A percentile compares a stretch with the other conserved stretches of the same genome.
phyloP scores from a whole-genome alignment of 148 eudicot species.

The Dysphania ambrosioides region DNA sequence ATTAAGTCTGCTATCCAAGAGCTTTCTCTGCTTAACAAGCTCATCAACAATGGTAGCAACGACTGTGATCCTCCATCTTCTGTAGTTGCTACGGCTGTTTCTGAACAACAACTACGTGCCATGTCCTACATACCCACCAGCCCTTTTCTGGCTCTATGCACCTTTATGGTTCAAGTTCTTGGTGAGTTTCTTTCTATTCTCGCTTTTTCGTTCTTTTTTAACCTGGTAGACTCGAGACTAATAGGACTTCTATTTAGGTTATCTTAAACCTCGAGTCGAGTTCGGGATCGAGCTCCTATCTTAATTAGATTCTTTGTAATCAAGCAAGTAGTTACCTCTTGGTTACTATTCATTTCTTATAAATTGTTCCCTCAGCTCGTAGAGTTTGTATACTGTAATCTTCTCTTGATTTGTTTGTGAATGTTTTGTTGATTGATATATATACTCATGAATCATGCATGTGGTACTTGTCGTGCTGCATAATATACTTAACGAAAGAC shows the following conservation, averaged over 20 bases:
- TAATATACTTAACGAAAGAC: not conserved
- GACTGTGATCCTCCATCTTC: not conserved
- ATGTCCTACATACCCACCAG: constrained; percentile 7
- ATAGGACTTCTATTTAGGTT: not conserved
- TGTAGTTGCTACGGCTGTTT: not conserved
- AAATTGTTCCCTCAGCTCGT: too few species aligned
- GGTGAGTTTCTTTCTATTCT: not conserved
- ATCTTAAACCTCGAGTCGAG: too few species aligned
- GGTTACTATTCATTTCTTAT: not conserved
- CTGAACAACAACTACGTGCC: not conserved
- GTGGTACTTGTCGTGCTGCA: not conserved
- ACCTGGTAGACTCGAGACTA: not conserved
- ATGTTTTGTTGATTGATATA: not conserved
- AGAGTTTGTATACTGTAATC: too few species aligned
- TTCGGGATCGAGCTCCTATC: too few species aligned
- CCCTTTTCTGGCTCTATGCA: constrained; percentile 7
- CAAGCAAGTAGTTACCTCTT: not conserved
- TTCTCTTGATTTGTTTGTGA: not conserved
- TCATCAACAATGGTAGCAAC: not conserved
- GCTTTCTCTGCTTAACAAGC: not conserved
- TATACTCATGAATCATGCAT: constrained; percentile 2
- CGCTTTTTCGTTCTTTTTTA: not conserved
- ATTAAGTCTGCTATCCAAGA: constrained; percentile 11
- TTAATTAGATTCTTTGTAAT: too few species aligned
- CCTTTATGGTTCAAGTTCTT: constrained; percentile 6